These are phyloP conservation scores for Musa beccarii DNA, from an alignment of 176 grass and related monocot genomes.

Conservation along the genomic window DNA sequence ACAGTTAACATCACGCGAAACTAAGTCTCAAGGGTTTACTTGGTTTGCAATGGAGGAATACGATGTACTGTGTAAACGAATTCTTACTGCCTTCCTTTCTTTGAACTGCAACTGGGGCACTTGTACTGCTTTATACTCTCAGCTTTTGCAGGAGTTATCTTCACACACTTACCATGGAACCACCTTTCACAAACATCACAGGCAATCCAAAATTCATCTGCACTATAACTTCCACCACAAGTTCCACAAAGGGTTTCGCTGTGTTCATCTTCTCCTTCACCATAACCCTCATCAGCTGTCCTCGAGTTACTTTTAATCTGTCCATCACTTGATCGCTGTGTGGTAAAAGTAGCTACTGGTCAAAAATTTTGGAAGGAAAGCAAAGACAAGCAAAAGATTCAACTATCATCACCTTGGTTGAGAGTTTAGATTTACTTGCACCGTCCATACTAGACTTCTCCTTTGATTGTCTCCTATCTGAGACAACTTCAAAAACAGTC, in stretches of 20 bases:
- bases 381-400: neutral
- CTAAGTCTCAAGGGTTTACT: neutral
- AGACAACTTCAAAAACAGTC: conserved; percentile 84
- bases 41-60: neutral
- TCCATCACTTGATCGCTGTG: conserved; percentile 58
- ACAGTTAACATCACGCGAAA: neutral
- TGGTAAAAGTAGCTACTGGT: neutral
- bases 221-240: conserved; percentile 73
- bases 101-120: conserved; percentile 81
- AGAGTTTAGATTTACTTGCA: conserved; percentile 57
- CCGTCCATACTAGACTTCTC: conserved; percentile 61
- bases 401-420: conserved; percentile 47
- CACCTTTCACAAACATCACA: conserved; percentile 89
- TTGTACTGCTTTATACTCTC: conserved; percentile 98
- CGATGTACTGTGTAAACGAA: neutral
- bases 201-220: conserved; percentile 89
- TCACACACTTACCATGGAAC: conserved; percentile 97
- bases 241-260: conserved; percentile 82
- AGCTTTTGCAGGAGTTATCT: conserved; percentile 89
- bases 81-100: conserved; percentile 56
- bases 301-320: conserved; percentile 42
- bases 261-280: conserved; percentile 78
- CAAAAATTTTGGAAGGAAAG: conserved; percentile 7
- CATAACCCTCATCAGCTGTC: conserved; percentile 55
- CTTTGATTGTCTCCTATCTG: conserved; percentile 47